Base-by-base conservation (phyloP, 164 flowering plant genomes). In the Annona cherimola region DNA sequence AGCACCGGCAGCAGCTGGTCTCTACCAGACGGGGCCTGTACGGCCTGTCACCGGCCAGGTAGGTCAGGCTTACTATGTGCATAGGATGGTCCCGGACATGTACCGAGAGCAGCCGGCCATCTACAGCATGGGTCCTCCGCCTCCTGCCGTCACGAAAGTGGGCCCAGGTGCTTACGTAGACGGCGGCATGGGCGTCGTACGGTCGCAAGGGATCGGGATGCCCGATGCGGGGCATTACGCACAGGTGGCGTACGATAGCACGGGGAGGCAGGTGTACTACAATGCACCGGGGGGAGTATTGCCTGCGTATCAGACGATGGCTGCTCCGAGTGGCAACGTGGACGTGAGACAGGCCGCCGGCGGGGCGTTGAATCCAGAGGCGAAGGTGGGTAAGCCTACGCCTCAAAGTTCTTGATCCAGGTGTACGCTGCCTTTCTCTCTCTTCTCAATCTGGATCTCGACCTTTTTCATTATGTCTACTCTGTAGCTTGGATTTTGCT, bases 241-340 rank as follows among this genome's bases (percentile, higher is more conserved):
- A 2, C 93, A 81, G 75, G 66, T 88, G 85, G 87, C 82, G 60
- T 91, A 89, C 73, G 97, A 89, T 74, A 78, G 81, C 59, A 61
- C 74, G 14, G 92, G 92, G 41, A 84, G 94, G 73, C 93, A 85
- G 68, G 88, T 91, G 44, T 87, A 81, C 77, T 91, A 91, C 63
- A 75, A 83, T 4, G 69, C 83, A 42, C 79, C 88, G 4, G 86
- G 83, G 12, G 79, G 71, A 16, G 72, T 78, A 63, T 74, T 76
- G 74, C 82, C 82, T 39, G 64, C 77, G 59, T 84, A 80, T 46
- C 83, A 69, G 19, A 78, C 77, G 19, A 73, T 78, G 59, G 67
- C 75, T 20, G 81, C 81, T 4, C 78, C 78, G 7, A 71, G 68
- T 43, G 14, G 14, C 57, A 50, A 50, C 57, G 77, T 77, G 45